Evolutionary conservation across 306 rosid genomes (phyloP).

Genomic region (Vigna radiata): DNA sequence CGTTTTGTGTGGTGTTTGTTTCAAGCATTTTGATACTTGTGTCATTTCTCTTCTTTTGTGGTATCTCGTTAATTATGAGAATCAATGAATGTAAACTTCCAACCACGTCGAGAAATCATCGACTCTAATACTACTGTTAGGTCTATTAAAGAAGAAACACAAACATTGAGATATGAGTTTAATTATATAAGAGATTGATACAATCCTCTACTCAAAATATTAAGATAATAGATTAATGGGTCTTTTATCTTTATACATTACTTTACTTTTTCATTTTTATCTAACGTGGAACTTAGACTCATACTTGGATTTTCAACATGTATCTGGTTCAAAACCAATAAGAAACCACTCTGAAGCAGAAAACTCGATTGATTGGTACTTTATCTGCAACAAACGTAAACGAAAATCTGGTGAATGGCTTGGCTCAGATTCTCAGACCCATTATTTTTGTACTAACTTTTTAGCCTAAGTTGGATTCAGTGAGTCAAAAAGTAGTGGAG

Average conservation of each 20-base stretch:
- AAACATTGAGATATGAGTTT: rapidly evolving
- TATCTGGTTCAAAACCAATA: not conserved
- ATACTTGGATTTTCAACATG: too few species aligned
- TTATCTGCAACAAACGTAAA: conserved; percentile 23
- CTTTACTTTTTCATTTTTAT: too few species aligned
- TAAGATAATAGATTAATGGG: too few species aligned
- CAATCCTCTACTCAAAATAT: too few species aligned
- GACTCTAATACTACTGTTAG: too few species aligned
- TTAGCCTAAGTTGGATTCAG: conserved; percentile 40
- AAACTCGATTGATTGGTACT: conserved; percentile 32
- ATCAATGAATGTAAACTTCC: not conserved
- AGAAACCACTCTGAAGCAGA: not conserved
- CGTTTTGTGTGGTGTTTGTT: conserved; percentile 6
- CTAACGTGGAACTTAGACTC: too few species aligned
- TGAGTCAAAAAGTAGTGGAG: conserved; percentile 39
- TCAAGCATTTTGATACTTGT: conserved; percentile 11
- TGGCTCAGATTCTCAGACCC: conserved; percentile 38
- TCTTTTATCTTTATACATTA: too few species aligned
- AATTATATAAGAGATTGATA: too few species aligned
- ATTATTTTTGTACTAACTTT: conserved; percentile 38
- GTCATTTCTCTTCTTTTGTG: not conserved
- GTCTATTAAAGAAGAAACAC: too few species aligned
- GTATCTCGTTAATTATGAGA: not conserved
- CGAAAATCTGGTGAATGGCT: conserved; percentile 22
- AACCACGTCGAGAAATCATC: too few species aligned